Base-by-base conservation (phyloP, 2,329 filamentous ascomycete species). In the Thyridium curvatum region DNA sequence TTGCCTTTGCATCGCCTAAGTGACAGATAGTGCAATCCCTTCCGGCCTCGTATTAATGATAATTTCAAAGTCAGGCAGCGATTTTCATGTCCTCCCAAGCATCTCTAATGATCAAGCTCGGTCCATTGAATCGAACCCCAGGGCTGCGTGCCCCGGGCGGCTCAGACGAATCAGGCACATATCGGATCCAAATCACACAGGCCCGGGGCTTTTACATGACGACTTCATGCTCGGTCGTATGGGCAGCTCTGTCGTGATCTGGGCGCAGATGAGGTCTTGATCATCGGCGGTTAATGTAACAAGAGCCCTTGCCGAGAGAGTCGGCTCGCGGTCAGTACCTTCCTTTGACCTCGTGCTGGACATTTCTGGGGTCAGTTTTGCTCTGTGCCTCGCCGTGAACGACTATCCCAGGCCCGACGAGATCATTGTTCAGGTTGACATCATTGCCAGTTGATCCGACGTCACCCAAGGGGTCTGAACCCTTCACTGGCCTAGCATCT, bases 251-350 rank as follows among this genome's bases (percentile, higher is more conserved):
- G 62, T 30, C 46, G 39, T 8, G 21, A 34, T 1, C 52, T 67
- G 6, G 64, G 64, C 3, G 64, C 60, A 3, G 54, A 62, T 39
- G 55, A 59, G 33, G 51, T 59, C 48, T 65, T 17, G 60, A 66
- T 48, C 66, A 66, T 43, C 42, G 36, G 29, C 37, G 12, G 39
- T 35, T 2, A 39, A 50, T 31, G 29, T 56, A 2, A 4, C 50
- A 3, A 34, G 38, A 0, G 37, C 39, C 4, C 40, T 60, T 10
- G 34, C 31, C 10, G 16, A 17, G 10, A 13, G 15, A 4, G 36
- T 29, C 12, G 21, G 28, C 12, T 30, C 16, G 9, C 34, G 36
- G 2, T 38, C 34, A 14, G 45, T 46, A 1, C 29, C 18, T 8
- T 33, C 44, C 2, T 56, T 52, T 18, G 55, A 54, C 17, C 38